A percentile compares a stretch with the other conserved stretches of the same genome.
phyloP scores from a whole-genome alignment of 148 eudicot genomes.

The Cornus florida region DNA sequence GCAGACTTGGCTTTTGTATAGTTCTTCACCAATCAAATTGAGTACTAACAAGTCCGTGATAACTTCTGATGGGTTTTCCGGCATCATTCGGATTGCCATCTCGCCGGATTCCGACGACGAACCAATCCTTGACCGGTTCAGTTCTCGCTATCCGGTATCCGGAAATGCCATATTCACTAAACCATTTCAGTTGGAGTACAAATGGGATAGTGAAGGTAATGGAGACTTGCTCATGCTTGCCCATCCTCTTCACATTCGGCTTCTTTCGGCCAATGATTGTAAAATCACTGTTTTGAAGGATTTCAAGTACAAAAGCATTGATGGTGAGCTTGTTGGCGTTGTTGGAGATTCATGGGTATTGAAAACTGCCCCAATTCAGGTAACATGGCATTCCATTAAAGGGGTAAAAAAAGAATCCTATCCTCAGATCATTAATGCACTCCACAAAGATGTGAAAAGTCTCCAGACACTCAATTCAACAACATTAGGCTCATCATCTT shows the following conservation, averaged over 20 bases:
- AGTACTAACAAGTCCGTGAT: conserved; percentile 49
- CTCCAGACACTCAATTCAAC: conserved; percentile 47
- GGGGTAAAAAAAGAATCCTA: conserved; percentile 64
- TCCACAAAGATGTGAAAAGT: conserved; percentile 56
- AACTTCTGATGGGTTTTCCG: conserved; percentile 52
- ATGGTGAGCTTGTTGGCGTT: conserved; percentile 96
- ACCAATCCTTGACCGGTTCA: conserved; percentile 60
- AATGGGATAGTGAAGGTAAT: conserved; percentile 75
- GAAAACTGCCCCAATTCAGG: conserved; percentile 61
- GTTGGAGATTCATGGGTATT: conserved; percentile 90
- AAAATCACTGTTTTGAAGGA: conserved; percentile 55
- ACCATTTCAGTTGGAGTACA: conserved; percentile 75
- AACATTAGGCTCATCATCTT: conserved; percentile 68
- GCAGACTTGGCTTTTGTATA: conserved; percentile 80
- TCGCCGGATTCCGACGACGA: conserved; percentile 53
- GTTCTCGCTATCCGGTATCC: conserved; percentile 72
- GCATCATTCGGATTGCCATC: conserved; percentile 62
- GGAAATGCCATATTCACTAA: conserved; percentile 56
- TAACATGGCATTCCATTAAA: conserved; percentile 81
- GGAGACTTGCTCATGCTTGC: conserved; percentile 93
- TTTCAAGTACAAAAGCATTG: conserved; percentile 75
- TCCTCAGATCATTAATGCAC: conserved; percentile 61
- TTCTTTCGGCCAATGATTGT: conserved; percentile 39
- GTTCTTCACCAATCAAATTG: conserved; percentile 60
- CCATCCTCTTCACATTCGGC: conserved; percentile 75